phyloP scores from a whole-genome alignment of 106 monocot species.

The Acorus gramineus region DNA sequence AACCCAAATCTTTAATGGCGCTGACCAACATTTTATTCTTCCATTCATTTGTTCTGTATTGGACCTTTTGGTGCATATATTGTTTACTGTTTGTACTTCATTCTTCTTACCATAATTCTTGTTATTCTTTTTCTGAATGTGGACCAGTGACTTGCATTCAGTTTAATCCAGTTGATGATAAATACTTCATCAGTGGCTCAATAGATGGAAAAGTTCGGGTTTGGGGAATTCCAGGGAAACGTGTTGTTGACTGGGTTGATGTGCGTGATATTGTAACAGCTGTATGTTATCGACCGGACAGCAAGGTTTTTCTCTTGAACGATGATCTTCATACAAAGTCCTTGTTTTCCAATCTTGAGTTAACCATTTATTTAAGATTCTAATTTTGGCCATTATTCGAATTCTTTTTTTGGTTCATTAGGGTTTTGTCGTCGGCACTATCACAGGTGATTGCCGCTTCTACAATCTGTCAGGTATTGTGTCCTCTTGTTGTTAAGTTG shows the following conservation, averaged over 20 bases:
- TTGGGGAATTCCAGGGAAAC: constrained; percentile 45
- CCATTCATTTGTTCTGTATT: too few species aligned
- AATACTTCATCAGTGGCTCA: constrained; percentile 76
- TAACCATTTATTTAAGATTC: too few species aligned
- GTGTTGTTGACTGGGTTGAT: constrained; percentile 78
- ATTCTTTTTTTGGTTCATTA: constrained; percentile 9
- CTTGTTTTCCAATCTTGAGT: too few species aligned
- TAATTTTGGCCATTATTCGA: too few species aligned
- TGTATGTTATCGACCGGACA: constrained; percentile 62
- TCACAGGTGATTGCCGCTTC: constrained; percentile 54
- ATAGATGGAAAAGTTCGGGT: constrained; percentile 90
- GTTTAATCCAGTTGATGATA: constrained; percentile 72
- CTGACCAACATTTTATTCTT: too few species aligned
- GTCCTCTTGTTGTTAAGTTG: neutral
- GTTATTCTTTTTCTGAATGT: constrained; percentile 1
- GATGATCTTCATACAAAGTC: too few species aligned
- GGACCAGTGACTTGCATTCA: constrained; percentile 76
- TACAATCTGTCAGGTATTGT: constrained; percentile 56
- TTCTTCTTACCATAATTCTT: neutral
- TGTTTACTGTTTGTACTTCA: neutral
- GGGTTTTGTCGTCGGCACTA: constrained; percentile 84
- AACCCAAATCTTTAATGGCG: too few species aligned
- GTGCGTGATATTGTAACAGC: constrained; percentile 64
- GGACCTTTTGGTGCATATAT: neutral
- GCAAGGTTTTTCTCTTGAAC: constrained; percentile 33